Percentiles rank a stretch among this genome's conserved stretches.
phyloP scores from a whole-genome alignment of 345 rosid genomes.

The Gossypium sturtianum region DNA sequence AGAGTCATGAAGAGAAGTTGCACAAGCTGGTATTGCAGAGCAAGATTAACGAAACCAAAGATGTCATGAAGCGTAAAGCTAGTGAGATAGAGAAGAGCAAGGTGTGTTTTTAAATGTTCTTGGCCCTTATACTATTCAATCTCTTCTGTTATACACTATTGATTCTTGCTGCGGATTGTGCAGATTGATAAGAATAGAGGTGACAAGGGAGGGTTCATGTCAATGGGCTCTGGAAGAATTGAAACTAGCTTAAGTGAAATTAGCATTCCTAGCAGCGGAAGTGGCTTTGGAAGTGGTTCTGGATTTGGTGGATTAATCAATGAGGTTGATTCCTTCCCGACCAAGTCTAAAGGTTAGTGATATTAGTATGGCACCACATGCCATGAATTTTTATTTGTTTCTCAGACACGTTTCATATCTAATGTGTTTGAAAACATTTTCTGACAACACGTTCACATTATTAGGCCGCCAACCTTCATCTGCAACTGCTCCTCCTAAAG shows the following conservation, averaged over 20 bases:
- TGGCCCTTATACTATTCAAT: slow-evolving; percentile 5
- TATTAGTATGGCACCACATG: background rate
- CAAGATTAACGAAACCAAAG: slow-evolving; percentile 96
- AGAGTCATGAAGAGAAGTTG: slow-evolving; percentile 97
- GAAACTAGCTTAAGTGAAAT: slow-evolving; percentile 76
- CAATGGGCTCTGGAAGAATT: slow-evolving; percentile 90
- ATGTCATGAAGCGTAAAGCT: slow-evolving; percentile 95
- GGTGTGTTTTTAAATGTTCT: slow-evolving; percentile 33
- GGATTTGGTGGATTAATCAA: slow-evolving; percentile 57
- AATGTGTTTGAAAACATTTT: background rate
- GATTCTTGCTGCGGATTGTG: slow-evolving; percentile 15
- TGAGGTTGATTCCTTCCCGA: slow-evolving; percentile 66
- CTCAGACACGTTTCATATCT: background rate
- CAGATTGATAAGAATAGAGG: slow-evolving; percentile 92
- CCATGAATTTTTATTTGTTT: background rate
- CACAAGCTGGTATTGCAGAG: slow-evolving; percentile 91
- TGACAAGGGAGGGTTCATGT: slow-evolving; percentile 84
- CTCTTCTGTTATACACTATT: slow-evolving; percentile 7
- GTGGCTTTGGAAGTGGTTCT: slow-evolving; percentile 82
- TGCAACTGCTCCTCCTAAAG: slow-evolving; percentile 89
- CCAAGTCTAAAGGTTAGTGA: slow-evolving; percentile 74
- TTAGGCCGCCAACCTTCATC: slow-evolving; percentile 82
- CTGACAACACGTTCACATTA: slow-evolving; percentile 6
- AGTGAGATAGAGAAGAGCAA: slow-evolving; percentile 98
- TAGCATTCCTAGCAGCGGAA: slow-evolving; percentile 69